A percentile compares a stretch with the other conserved stretches of the same genome.
Conservation (phyloP, 352 stramenopile species). For the Globisporangium cylindrosporum region DNA sequence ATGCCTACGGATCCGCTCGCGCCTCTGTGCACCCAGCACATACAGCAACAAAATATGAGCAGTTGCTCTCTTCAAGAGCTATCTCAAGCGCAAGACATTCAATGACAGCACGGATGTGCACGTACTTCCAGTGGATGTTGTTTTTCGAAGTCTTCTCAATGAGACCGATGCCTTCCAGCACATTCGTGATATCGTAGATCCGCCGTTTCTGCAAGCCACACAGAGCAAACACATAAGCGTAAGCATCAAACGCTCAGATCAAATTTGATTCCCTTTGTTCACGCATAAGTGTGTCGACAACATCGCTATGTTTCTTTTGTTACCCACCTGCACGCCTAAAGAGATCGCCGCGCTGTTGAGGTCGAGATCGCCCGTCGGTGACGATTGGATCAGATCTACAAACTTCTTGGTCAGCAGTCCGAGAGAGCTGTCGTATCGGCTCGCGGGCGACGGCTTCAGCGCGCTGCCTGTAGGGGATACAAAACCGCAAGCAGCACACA, state of each 20-base stretch:
- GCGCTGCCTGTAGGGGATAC: slow-evolving; percentile 16
- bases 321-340: slow-evolving; percentile 70
- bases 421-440: slow-evolving; percentile 95
- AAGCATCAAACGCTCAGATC: background rate
- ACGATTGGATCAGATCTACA: slow-evolving; percentile 92
- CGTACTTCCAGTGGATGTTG: slow-evolving; percentile 96
- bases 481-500: background rate
- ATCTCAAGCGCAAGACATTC: background rate
- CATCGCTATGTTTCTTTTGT: background rate
- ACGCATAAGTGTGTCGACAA: background rate
- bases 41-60: background rate
- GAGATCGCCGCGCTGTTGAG: slow-evolving; percentile 91
- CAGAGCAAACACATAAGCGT: background rate
- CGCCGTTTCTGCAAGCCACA: slow-evolving; percentile 83
- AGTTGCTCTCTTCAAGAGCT: background rate
- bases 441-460: slow-evolving; percentile 68
- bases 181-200: slow-evolving; percentile 99
- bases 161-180: slow-evolving; percentile 96
- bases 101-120: background rate
- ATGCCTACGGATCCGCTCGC: slow-evolving; percentile 41
- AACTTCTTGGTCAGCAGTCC: slow-evolving; percentile 97
- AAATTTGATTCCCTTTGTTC: background rate
- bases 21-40: slow-evolving; percentile 30
- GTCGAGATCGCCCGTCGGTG: slow-evolving; percentile 89
- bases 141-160: slow-evolving; percentile 98